Percentiles rank a stretch among this genome's conserved stretches.
These are phyloP conservation scores for Epichloe amarillans DNA, from an alignment of 2,329 filamentous ascomycete genomes.

Conservation along the genomic window DNA sequence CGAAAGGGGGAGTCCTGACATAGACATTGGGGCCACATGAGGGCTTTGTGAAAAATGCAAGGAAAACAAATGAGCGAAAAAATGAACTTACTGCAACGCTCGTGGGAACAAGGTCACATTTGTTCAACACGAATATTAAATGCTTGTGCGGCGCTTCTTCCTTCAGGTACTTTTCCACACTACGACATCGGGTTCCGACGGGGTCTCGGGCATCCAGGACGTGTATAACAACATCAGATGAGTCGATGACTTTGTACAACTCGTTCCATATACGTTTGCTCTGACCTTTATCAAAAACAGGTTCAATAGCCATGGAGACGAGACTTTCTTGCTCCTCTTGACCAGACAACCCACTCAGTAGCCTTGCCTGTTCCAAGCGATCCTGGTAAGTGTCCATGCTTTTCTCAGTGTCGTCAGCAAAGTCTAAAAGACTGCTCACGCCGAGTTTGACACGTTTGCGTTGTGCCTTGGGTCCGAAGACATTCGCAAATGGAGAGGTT, in stretches of 20 bases:
- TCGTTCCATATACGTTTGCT: conserved; percentile 97
- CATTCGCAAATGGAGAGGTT: conserved; percentile 70
- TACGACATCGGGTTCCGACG: conserved; percentile 72
- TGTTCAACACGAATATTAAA: conserved; percentile 38
- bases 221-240: conserved; percentile 91
- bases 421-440: conserved; percentile 67
- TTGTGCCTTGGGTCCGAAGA: conserved; percentile 88
- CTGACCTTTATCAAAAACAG: conserved; percentile 89
- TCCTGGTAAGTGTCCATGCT: conserved; percentile 74
- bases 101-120: conserved; percentile 73
- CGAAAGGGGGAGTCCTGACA: conserved; percentile 76
- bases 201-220: conserved; percentile 84
- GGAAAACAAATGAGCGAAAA: not conserved
- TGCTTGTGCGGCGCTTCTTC: conserved; percentile 96
- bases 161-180: conserved; percentile 72
- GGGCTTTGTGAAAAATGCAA: conserved; percentile 8
- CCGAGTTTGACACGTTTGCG: conserved; percentile 84
- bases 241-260: conserved; percentile 88
- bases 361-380: conserved; percentile 61
- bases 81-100: conserved; percentile 75
- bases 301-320: conserved; percentile 54
- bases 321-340: conserved; percentile 37
- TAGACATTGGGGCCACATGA: conserved; percentile 43
- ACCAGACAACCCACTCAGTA: conserved; percentile 58
- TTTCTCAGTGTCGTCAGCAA: conserved; percentile 67